These are phyloP conservation scores for Cladophialophora psammophila DNA, from an alignment of 2,329 filamentous ascomycete genomes.

Conservation along the genomic window DNA sequence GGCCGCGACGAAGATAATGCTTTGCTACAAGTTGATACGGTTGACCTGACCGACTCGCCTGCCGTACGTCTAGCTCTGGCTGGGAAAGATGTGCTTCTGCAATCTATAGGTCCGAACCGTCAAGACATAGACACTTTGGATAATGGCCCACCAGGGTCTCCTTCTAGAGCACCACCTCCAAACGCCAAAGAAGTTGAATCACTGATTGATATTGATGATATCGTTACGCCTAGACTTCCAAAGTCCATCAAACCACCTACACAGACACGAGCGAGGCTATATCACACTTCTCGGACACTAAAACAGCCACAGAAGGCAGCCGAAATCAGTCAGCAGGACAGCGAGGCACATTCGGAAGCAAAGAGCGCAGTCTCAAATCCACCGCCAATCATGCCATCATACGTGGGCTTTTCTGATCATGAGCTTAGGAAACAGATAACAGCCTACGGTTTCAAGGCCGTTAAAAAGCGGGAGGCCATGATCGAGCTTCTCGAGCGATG, in stretches of 20 bases:
- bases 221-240: slow-evolving; percentile 23
- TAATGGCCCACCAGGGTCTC: background rate
- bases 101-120: slow-evolving; percentile 15
- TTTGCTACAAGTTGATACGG: slow-evolving; percentile 67
- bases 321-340: background rate
- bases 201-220: slow-evolving; percentile 35
- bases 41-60: slow-evolving; percentile 64
- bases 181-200: slow-evolving; percentile 4
- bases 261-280: slow-evolving; percentile 11
- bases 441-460: slow-evolving; percentile 74
- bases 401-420: slow-evolving; percentile 66
- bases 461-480: slow-evolving; percentile 73
- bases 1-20: slow-evolving; percentile 71
- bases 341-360: background rate
- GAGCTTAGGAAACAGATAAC: slow-evolving; percentile 69
- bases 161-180: slow-evolving; percentile 2
- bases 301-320: slow-evolving; percentile 5
- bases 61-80: slow-evolving; percentile 37
- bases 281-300: slow-evolving; percentile 21
- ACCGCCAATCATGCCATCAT: slow-evolving; percentile 60
- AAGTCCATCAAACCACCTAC: background rate
- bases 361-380: background rate
- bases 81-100: slow-evolving; percentile 37
- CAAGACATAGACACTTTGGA: background rate
- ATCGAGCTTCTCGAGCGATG: slow-evolving; percentile 73